Percentiles rank a stretch among this genome's conserved stretches.
phyloP scores from a whole-genome alignment of 225 moss, liverwort and hornwort genomes.

The Marchantia paleacea region DNA sequence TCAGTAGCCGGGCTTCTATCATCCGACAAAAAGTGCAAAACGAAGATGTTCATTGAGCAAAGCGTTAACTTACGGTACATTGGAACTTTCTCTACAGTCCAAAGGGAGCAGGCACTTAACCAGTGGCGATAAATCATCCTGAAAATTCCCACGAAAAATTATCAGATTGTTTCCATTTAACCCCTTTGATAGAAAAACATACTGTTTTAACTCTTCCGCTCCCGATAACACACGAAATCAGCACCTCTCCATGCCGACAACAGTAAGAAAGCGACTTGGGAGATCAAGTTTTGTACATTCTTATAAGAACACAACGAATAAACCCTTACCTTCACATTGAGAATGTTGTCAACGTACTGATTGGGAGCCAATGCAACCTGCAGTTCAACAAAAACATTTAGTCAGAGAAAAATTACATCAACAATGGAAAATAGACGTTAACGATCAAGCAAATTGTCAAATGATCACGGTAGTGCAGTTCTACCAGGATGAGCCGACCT shows the following conservation, averaged over 20 bases:
- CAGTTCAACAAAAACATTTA: not conserved
- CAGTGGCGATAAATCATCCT: slow-evolving; percentile 74
- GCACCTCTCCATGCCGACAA: too few species aligned
- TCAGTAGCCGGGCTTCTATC: not conserved
- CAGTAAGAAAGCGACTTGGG: too few species aligned
- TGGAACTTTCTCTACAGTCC: slow-evolving; percentile 64
- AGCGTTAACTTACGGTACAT: slow-evolving; percentile 60
- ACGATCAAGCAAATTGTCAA: not conserved
- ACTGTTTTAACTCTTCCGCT: not conserved
- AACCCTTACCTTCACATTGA: slow-evolving; percentile 33
- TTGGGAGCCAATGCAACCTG: slow-evolving; percentile 71
- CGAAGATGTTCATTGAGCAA: not conserved
- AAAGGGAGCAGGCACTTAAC: slow-evolving; percentile 63
- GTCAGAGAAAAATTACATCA: not conserved
- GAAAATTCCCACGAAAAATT: slow-evolving; percentile 22
- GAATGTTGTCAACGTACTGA: slow-evolving; percentile 51
- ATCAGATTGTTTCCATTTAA: not conserved
- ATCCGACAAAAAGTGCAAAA: not conserved
- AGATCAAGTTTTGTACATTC: not conserved
- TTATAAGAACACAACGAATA: not conserved
- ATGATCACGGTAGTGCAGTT: slow-evolving; percentile 28
- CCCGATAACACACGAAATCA: too few species aligned
- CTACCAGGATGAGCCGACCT: slow-evolving; percentile 93
- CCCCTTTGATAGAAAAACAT: not conserved
- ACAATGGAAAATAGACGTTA: not conserved